Base-by-base conservation (phyloP, 306 rosid species). In the Trifolium subterraneum region DNA sequence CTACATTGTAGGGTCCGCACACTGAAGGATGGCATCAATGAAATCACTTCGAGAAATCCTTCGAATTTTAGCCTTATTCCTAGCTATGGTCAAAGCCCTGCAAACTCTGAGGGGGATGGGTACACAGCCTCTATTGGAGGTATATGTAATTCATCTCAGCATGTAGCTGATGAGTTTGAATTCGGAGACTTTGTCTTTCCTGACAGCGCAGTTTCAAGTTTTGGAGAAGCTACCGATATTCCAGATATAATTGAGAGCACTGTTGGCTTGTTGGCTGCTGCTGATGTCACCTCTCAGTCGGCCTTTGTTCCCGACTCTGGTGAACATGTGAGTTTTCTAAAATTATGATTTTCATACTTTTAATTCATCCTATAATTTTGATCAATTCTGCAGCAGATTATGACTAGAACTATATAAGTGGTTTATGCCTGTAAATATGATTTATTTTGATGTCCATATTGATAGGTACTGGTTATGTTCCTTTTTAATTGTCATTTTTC, bases 241-340 rank as follows among this genome's bases (percentile, higher is more conserved):
- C 94, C 97, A 39, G 98, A 93, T 79, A 88, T 91, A 73, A 87
- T 87, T 62, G 97, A 91, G 84, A 91, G 95, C 90, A 88, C 91
- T 6, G 91, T 86, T 29, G 97, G 90, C 74, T 75, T 85, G 51
- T 75, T 87, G 85, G 78, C 96, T 78, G 87, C 89, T 74, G 81
- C 91, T 56, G 90, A 88, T 68, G 91, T 80, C 72, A 84, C 90
- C 64, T 51, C 87, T 55, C 91, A 84, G 71, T 86, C 76, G 8
- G 86, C 94, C 58, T 88, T 87, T 47, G 84, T 70, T 48, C 86
- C 88, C n/a, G 94, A 88, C 78, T 87, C 91, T 12, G 82, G 78
- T 69, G 97, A 91, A 77, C 78, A 82, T 84, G 98, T 93, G 82
- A 87, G 98, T 80, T 56, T 63, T 74, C 79, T 66, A 60, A 58